Evolutionary conservation across 495 filamentous ascomycete genomes (phyloP).

Genomic region (Hypomontagnella submonticulosa): DNA sequence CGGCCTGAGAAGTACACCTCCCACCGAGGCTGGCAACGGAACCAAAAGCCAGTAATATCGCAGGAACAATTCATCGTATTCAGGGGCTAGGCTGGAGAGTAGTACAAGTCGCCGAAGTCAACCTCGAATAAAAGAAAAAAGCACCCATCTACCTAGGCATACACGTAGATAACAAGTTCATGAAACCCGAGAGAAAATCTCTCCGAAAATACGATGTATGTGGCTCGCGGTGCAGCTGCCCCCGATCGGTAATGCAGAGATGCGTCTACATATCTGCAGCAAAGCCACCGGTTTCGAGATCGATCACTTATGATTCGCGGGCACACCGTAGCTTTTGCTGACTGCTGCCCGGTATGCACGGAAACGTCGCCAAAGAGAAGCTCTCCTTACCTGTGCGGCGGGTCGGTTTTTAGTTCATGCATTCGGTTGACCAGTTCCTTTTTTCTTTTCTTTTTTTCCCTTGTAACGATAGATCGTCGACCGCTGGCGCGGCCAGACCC

Average conservation of each 20-base stretch:
- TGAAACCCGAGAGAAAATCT: conserved; percentile 3
- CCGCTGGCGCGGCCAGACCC: conserved; percentile 32
- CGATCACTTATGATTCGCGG: conserved; percentile 29
- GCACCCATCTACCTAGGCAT: conserved; percentile 18
- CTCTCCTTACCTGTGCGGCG: conserved; percentile 18
- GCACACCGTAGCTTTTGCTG: conserved; percentile 3
- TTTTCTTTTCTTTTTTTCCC: background rate
- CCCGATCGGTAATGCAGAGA: conserved; percentile 29
- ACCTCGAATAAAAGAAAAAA: conserved; percentile 11
- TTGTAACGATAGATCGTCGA: conserved; percentile 20
- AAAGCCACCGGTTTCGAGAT: conserved; percentile 14
- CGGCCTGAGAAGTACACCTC: background rate
- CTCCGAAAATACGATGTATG: conserved; percentile 11
- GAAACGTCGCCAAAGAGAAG: background rate
- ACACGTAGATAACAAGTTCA: conserved; percentile 10
- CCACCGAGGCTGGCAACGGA: background rate
- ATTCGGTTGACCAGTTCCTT: conserved; percentile 2
- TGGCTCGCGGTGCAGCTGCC: conserved; percentile 17
- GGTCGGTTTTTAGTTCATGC: background rate
- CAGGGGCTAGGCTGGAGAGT: conserved; percentile 12
- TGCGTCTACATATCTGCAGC: conserved; percentile 10
- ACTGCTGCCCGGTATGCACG: conserved; percentile 13
- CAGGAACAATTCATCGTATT: background rate
- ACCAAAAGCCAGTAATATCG: conserved; percentile 8
- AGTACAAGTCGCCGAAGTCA: conserved; percentile 30